phyloP scores from a whole-genome alignment of 441 rosid species.

The Arabidopsis hybrid region DNA sequence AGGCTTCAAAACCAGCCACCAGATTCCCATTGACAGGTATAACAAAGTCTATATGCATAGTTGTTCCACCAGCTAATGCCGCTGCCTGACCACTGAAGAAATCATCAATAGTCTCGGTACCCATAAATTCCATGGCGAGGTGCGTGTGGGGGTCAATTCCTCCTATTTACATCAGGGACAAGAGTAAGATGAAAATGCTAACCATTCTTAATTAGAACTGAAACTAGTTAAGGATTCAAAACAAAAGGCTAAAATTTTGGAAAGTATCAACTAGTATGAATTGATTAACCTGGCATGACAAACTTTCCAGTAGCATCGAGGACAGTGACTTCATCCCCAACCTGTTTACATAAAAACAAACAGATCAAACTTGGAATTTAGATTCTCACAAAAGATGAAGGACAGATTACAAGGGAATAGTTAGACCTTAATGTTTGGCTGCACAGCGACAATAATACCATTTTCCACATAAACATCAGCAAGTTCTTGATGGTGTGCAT shows the following conservation, averaged over 20 bases:
- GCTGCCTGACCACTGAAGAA: conserved; percentile 99
- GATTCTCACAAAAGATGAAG: neutral
- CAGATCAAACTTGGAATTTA: neutral
- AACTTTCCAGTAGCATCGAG: conserved; percentile 92
- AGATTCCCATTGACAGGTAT: conserved; percentile 85
- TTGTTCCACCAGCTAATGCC: conserved; percentile 98
- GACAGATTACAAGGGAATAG: neutral
- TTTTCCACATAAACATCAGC: conserved; percentile 93
- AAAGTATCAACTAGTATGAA: neutral
- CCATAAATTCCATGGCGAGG: conserved; percentile 84
- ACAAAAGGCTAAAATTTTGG: no score
- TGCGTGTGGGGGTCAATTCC: conserved; percentile 99
- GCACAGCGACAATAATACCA: conserved; percentile 73
- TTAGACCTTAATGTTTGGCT: conserved; percentile 74
- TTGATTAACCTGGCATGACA: conserved; percentile 88
- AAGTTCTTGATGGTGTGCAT: conserved; percentile 80
- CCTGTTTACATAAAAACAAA: conserved; percentile 52
- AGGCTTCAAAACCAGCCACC: conserved; percentile 74
- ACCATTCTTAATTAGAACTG: no score
- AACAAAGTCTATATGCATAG: conserved; percentile 96
- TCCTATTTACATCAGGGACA: conserved; percentile 55
- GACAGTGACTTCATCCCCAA: conserved; percentile 79
- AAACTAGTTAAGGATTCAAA: no score
- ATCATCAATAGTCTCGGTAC: conserved; percentile 78
- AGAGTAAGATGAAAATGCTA: conserved; percentile 9